Conservation (phyloP, 1,284 basidiomycete genomes). For the Peniophora sp. region DNA sequence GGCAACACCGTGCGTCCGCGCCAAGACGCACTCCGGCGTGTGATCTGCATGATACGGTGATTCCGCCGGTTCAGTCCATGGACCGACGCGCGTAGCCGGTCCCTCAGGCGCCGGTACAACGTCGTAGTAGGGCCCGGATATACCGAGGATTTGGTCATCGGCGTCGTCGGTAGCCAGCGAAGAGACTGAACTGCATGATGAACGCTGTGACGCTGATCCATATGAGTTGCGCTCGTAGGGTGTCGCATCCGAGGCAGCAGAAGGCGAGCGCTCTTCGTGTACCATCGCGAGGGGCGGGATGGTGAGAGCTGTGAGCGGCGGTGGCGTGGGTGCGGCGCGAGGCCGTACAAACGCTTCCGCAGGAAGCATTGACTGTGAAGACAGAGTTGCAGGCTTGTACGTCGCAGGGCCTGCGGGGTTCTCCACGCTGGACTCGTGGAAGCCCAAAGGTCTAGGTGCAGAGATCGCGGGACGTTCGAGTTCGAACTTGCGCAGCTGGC, state of each 20-base stretch:
- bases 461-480: slow-evolving; percentile 57
- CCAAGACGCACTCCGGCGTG: slow-evolving; percentile 14
- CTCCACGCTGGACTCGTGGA: slow-evolving; percentile 14
- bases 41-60: slow-evolving; percentile 8
- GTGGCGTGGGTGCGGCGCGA: slow-evolving; percentile 11
- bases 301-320: slow-evolving; percentile 12
- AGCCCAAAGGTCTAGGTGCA: slow-evolving; percentile 28
- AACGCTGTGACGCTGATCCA: neutral
- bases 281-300: slow-evolving; percentile 5
- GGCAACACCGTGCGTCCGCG: slow-evolving; percentile 15
- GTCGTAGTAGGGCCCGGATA: slow-evolving; percentile 60
- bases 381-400: slow-evolving; percentile 12
- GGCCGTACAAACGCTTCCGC: slow-evolving; percentile 10
- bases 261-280: slow-evolving; percentile 1
- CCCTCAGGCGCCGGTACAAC: slow-evolving; percentile 46
- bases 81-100: slow-evolving; percentile 30
- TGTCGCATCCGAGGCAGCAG: slow-evolving; percentile 8
- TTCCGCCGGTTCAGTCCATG: slow-evolving; percentile 5
- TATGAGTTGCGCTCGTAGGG: slow-evolving; percentile 9
- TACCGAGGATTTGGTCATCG: slow-evolving; percentile 30
- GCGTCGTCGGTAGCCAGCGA: slow-evolving; percentile 1
- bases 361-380: slow-evolving; percentile 10
- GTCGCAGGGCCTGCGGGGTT: slow-evolving; percentile 18
- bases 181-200: neutral
- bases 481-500: slow-evolving; percentile 72